phyloP scores from a whole-genome alignment of 495 filamentous ascomycete genomes.

The Neurospora africana region DNA sequence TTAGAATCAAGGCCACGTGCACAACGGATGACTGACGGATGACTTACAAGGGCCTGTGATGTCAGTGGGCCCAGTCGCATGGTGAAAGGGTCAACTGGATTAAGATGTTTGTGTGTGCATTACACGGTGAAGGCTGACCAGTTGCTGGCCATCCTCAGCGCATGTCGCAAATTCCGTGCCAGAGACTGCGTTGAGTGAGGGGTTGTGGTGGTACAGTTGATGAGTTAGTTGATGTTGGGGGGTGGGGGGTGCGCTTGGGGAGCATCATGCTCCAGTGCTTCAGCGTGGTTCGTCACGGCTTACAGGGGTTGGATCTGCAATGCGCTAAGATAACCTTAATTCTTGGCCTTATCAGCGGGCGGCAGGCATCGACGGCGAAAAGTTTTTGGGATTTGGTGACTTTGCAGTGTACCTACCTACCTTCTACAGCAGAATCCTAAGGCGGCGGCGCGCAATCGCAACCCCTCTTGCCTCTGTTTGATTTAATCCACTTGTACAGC shows the following conservation, averaged over 20 bases:
- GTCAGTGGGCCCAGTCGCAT: constrained; percentile 35
- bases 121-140: background rate
- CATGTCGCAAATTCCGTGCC: background rate
- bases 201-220: background rate
- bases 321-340: constrained; percentile 33
- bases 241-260: background rate
- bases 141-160: background rate
- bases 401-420: background rate
- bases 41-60: constrained; percentile 39
- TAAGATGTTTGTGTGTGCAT: background rate
- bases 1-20: background rate
- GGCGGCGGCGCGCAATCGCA: background rate
- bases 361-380: constrained; percentile 5
- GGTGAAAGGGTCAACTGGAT: background rate
- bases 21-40: no score
- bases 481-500: background rate
- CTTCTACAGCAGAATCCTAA: background rate
- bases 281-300: background rate
- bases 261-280: background rate
- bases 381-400: constrained; percentile 4
- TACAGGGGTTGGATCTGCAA: constrained; percentile 6
- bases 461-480: background rate
- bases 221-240: background rate
- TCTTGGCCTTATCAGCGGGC: constrained; percentile 18
- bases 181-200: background rate